phyloP scores from a whole-genome alignment of 2,329 filamentous ascomycete genomes.

The Hyphodiscus sp. region DNA sequence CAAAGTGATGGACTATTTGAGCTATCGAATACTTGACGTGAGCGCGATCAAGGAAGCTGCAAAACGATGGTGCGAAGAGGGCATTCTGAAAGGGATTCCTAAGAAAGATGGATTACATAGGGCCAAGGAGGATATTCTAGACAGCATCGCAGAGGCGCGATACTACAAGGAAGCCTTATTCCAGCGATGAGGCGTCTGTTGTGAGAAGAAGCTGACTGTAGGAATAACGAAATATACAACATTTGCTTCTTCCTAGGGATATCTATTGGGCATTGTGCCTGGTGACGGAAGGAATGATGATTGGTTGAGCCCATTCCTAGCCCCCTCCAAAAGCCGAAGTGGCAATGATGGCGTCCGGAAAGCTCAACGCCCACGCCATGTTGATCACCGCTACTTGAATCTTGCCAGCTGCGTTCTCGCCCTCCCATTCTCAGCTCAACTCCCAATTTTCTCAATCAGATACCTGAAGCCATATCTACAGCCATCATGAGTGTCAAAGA shows the following conservation, averaged over 20 bases:
- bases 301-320: background rate
- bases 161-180: constrained; percentile 76
- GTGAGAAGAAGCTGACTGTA: background rate
- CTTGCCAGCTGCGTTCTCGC: background rate
- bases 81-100: constrained; percentile 56
- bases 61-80: constrained; percentile 67
- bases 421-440: constrained; percentile 5
- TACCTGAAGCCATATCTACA: constrained; percentile 3
- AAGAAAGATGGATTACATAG: constrained; percentile 72
- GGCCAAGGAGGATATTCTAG: constrained; percentile 82
- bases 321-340: background rate
- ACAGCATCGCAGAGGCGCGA: constrained; percentile 87
- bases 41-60: constrained; percentile 89
- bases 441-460: constrained; percentile 4
- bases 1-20: constrained; percentile 66
- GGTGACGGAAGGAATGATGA: background rate
- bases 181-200: constrained; percentile 10
- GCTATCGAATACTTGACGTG: constrained; percentile 88
- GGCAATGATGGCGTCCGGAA: background rate
- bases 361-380: background rate
- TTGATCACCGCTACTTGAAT: background rate
- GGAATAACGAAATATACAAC: background rate
- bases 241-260: background rate
- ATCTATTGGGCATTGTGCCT: background rate
- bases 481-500: constrained; percentile 67